Evolutionary conservation across 176 grass and related monocot species (phyloP).

Genomic region (Eleusine coracana): DNA sequence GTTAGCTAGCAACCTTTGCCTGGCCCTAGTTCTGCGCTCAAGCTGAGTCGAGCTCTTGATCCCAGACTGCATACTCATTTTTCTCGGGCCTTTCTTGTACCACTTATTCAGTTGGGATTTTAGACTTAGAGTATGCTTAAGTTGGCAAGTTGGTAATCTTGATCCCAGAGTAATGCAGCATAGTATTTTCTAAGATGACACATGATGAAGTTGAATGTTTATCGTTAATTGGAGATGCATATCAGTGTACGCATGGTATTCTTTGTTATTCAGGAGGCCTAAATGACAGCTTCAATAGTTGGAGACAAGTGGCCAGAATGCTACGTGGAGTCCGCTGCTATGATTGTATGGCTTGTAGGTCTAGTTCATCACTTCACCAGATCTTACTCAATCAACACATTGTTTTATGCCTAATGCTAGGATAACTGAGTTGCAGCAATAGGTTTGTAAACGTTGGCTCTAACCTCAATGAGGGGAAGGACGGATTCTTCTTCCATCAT

Average conservation of each 20-base stretch:
- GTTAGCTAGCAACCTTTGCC: neutral
- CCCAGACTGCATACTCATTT: neutral
- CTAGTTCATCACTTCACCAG: neutral
- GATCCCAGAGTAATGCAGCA: neutral
- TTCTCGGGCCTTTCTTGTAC: neutral
- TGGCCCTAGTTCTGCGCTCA: neutral
- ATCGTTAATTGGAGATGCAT: neutral
- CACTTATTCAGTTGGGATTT: neutral
- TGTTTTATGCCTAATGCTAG: too few species aligned
- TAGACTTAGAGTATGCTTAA: neutral
- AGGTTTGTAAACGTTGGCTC: too few species aligned
- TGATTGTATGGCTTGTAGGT: neutral
- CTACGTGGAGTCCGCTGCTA: too few species aligned
- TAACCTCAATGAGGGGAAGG: too few species aligned
- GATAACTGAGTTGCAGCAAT: too few species aligned
- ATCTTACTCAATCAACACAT: too few species aligned
- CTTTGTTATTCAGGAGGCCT: neutral
- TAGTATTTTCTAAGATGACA: conserved; percentile 11
- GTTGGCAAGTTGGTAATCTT: neutral
- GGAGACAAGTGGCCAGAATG: too few species aligned
- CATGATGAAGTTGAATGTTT: neutral
- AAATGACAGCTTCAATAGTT: neutral
- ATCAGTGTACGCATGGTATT: neutral
- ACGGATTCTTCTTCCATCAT: too few species aligned
- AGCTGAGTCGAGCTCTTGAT: neutral